phyloP scores from a whole-genome alignment of 2,329 filamentous ascomycete species.

The Tolypocladium pustulatum region DNA sequence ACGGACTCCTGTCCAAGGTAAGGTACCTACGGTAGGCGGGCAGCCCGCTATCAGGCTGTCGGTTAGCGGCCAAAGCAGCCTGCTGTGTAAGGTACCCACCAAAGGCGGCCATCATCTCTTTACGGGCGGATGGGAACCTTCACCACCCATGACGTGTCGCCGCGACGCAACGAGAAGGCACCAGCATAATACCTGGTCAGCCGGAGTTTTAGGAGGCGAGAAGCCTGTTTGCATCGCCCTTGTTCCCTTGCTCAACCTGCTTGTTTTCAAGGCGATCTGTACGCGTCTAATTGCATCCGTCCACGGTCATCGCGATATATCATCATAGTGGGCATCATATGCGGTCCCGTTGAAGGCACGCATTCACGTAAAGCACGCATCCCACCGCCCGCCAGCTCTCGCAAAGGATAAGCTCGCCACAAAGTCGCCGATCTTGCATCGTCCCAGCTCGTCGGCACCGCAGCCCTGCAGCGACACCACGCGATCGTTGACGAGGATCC shows the following conservation, averaged over 20 bases:
- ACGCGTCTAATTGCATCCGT: not conserved
- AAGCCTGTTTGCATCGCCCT: not conserved
- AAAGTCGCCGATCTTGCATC: conserved; percentile 61
- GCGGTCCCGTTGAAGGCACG: not conserved
- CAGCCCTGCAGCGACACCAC: conserved; percentile 66
- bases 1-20: too few relatives aligned
- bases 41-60: not conserved
- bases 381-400: conserved; percentile 61
- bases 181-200: not conserved
- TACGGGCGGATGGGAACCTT: not conserved
- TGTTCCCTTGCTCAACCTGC: not conserved
- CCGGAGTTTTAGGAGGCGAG: not conserved
- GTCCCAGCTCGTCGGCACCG: conserved; percentile 55
- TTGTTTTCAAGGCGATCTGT: not conserved
- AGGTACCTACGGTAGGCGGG: not conserved
- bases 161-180: not conserved
- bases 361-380: conserved; percentile 35
- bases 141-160: not conserved
- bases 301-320: not conserved
- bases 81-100: too few relatives aligned
- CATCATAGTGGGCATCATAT: not conserved
- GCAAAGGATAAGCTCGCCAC: conserved; percentile 69
- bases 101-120: too few relatives aligned
- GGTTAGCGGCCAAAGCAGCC: not conserved
- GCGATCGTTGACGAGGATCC: conserved; percentile 74